Conservation (phyloP, 345 rosid genomes). For the Nasturtium officinale region DNA sequence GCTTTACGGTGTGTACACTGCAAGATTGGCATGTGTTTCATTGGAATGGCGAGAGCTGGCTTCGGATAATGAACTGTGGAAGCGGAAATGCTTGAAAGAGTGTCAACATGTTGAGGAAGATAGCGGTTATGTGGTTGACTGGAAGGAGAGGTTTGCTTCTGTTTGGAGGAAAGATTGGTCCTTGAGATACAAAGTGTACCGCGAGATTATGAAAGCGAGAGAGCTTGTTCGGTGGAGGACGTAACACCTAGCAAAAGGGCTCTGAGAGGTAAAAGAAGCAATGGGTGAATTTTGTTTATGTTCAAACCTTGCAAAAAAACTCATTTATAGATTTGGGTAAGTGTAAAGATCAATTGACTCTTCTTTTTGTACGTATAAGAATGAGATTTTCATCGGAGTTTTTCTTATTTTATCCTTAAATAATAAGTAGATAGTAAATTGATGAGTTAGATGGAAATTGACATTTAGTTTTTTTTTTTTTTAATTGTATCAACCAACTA, state of each 20-base stretch:
- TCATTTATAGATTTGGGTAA: neutral
- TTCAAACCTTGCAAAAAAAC: neutral
- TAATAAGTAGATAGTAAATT: too few species aligned
- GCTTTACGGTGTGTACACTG: slow-evolving; percentile 50
- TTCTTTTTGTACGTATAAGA: neutral
- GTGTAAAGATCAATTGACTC: neutral
- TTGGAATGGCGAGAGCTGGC: slow-evolving; percentile 49
- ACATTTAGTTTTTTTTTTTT: slow-evolving; percentile 28
- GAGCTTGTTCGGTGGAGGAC: too few species aligned
- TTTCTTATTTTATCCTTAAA: too few species aligned
- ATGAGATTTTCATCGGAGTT: neutral
- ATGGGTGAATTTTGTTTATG: neutral
- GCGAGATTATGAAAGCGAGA: neutral
- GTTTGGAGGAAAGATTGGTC: neutral
- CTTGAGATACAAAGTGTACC: neutral
- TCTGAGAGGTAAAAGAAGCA: neutral
- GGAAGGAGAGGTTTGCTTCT: slow-evolving; percentile 1
- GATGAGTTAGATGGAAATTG: slow-evolving; percentile 30
- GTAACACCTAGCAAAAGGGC: too few species aligned
- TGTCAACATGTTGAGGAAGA: slow-evolving; percentile 29
- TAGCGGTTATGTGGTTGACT: neutral
- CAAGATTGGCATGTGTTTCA: slow-evolving; percentile 52
- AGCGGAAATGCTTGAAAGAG: slow-evolving; percentile 53
- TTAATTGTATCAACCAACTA: slow-evolving; percentile 16
- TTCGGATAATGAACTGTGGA: slow-evolving; percentile 56